Percentiles rank a stretch among this genome's conserved stretches.
These are phyloP conservation scores for Cytospora schulzeri DNA, from an alignment of 2,329 filamentous ascomycete genomes.

Conservation along the genomic window DNA sequence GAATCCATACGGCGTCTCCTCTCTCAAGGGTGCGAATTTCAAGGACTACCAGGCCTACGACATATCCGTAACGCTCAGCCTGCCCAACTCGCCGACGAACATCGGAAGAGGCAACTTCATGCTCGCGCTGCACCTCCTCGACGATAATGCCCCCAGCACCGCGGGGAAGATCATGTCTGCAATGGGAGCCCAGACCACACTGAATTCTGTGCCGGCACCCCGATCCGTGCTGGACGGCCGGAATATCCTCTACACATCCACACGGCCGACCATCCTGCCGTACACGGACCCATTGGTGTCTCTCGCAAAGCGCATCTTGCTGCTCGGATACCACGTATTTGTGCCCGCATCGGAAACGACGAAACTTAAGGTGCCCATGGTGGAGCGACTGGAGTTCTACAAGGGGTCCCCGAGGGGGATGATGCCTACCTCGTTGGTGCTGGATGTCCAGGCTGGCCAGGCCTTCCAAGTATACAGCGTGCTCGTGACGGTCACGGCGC, in stretches of 20 bases:
- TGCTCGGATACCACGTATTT: slow-evolving; percentile 70
- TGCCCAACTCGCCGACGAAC: slow-evolving; percentile 80
- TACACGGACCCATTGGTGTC: slow-evolving; percentile 75
- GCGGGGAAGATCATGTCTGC: slow-evolving; percentile 9
- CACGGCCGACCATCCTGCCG: slow-evolving; percentile 76
- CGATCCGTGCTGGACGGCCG: slow-evolving; percentile 41
- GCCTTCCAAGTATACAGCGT: slow-evolving; percentile 76
- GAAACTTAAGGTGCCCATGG: slow-evolving; percentile 67
- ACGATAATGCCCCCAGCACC: slow-evolving; percentile 36
- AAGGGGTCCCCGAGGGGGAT: slow-evolving; percentile 31
- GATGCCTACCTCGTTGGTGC: slow-evolving; percentile 49
- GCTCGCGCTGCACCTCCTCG: slow-evolving; percentile 75
- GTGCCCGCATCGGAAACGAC: slow-evolving; percentile 66
- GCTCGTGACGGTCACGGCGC: slow-evolving; percentile 69
- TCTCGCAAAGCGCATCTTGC: slow-evolving; percentile 59
- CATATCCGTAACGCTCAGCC: slow-evolving; percentile 70
- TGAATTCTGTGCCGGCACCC: slow-evolving; percentile 24
- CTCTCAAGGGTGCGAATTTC: slow-evolving; percentile 53
- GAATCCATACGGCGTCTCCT: slow-evolving; percentile 56
- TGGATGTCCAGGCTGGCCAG: slow-evolving; percentile 71
- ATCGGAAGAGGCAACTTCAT: slow-evolving; percentile 88
- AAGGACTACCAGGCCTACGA: slow-evolving; percentile 82
- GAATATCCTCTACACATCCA: slow-evolving; percentile 61
- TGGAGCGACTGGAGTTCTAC: slow-evolving; percentile 70
- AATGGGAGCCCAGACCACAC: slow-evolving; percentile 29